Conservation (phyloP, 371 early-diverging fungal species). For the Nematocida parisii region DNA sequence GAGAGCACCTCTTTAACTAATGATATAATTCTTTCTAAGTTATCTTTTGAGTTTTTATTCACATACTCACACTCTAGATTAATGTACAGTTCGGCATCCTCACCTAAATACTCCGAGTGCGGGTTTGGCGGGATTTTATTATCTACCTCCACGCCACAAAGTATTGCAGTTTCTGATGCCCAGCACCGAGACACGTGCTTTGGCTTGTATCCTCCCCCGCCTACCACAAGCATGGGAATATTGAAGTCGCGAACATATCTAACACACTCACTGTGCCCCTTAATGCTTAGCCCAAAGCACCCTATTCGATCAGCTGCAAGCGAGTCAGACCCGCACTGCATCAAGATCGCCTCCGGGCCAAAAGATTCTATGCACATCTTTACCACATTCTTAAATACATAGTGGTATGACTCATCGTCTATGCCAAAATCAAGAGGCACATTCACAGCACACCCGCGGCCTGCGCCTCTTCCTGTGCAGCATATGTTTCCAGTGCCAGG, state of each 20-base stretch:
- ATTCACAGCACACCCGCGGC: constrained; percentile 87
- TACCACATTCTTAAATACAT: constrained; percentile 79
- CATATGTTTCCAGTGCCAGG: constrained; percentile 86
- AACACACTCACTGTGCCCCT: constrained; percentile 82
- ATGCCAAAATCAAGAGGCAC: constrained; percentile 93
- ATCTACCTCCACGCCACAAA: constrained; percentile 66
- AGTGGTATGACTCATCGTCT: constrained; percentile 83
- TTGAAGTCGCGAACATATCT: constrained; percentile 83
- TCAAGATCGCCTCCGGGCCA: constrained; percentile 86
- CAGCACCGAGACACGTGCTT: constrained; percentile 92
- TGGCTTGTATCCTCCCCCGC: constrained; percentile 98
- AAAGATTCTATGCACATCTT: constrained; percentile 81
- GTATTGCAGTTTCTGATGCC: constrained; percentile 71
- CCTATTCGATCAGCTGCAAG: constrained; percentile 95
- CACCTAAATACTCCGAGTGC: constrained; percentile 67
- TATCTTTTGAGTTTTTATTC: constrained; percentile 47
- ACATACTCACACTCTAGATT: constrained; percentile 43
- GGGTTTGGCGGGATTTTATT: constrained; percentile 67
- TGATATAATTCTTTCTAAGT: constrained; percentile 32
- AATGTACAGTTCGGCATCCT: constrained; percentile 47
- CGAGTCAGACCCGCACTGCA: constrained; percentile 98
- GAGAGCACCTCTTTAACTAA: constrained; percentile 26
- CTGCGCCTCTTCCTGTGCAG: constrained; percentile 75
- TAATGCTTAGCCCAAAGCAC: constrained; percentile 83
- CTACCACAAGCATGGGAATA: constrained; percentile 85